These are phyloP conservation scores for Pythium rishiriense DNA, from an alignment of 352 stramenopile species.

Conservation along the genomic window DNA sequence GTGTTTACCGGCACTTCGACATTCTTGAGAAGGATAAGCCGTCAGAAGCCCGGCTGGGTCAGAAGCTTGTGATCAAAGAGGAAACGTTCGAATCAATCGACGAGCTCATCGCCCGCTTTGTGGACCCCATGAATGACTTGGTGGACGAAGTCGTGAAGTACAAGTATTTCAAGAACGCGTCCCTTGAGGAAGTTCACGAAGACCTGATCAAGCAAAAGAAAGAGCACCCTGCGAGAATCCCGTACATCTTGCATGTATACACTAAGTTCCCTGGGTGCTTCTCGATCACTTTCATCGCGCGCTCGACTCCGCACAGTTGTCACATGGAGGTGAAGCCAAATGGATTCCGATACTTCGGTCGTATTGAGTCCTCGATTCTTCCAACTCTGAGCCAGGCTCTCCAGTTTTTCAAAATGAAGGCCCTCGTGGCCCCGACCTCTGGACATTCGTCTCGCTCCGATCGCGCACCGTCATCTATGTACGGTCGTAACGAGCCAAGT, in stretches of 20 bases:
- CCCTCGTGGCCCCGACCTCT: constrained; percentile 53
- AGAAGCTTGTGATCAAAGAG: constrained; percentile 86
- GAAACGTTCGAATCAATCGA: constrained; percentile 88
- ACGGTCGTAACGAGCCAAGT: constrained; percentile 42
- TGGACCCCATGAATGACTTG: constrained; percentile 88
- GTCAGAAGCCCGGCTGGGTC: constrained; percentile 76
- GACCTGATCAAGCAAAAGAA: constrained; percentile 90
- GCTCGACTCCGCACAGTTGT: constrained; percentile 80
- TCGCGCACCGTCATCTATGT: constrained; percentile 35
- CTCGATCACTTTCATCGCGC: constrained; percentile 87
- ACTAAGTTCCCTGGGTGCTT: constrained; percentile 88
- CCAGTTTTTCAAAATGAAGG: constrained; percentile 91
- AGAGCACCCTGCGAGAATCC: constrained; percentile 76
- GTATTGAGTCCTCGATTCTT: constrained; percentile 85
- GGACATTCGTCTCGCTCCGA: constrained; percentile 36
- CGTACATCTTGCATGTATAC: constrained; percentile 85
- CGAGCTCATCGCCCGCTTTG: constrained; percentile 84
- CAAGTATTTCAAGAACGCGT: constrained; percentile 83
- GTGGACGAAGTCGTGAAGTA: constrained; percentile 85
- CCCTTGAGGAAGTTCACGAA: constrained; percentile 78
- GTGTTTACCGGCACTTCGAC: constrained; percentile 88
- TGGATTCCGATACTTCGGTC: constrained; percentile 85
- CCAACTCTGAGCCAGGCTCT: constrained; percentile 76
- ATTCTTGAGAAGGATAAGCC: constrained; percentile 88
- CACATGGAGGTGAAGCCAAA: constrained; percentile 87